Evolutionary conservation across 768 basidiomycete species (phyloP).

Genomic region (Pulveroboletus sp.): DNA sequence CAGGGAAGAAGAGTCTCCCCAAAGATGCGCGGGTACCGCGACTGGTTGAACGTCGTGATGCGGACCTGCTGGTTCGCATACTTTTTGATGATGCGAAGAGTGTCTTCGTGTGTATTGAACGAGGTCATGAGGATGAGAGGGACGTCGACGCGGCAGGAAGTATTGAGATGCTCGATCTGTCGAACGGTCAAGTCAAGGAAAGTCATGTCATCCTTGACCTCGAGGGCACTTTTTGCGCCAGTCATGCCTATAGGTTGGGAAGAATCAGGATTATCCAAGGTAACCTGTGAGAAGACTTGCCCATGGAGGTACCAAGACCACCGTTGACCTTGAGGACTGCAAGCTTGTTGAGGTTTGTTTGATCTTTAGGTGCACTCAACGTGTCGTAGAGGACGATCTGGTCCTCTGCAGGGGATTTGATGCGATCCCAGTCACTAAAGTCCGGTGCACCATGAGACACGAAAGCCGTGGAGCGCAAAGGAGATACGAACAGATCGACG

Average conservation of each 20-base stretch:
- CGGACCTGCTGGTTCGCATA: conserved; percentile 76
- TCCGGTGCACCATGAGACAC: background rate
- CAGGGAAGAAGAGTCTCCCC: conserved; percentile 64
- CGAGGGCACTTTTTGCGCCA: conserved; percentile 67
- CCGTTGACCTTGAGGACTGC: conserved; percentile 79
- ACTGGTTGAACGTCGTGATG: conserved; percentile 69
- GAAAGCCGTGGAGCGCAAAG: conserved; percentile 6
- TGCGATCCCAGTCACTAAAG: conserved; percentile 37
- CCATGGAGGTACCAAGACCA: conserved; percentile 66
- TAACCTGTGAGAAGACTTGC: conserved; percentile 20
- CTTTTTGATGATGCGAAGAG: conserved; percentile 73
- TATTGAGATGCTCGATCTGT: conserved; percentile 69
- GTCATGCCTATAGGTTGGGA: conserved; percentile 39
- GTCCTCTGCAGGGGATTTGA: conserved; percentile 60
- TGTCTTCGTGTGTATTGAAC: conserved; percentile 78
- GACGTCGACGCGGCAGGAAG: conserved; percentile 56
- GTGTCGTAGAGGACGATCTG: conserved; percentile 58
- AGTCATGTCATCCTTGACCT: conserved; percentile 69
- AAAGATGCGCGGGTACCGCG: conserved; percentile 68
- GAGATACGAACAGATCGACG: conserved; percentile 57
- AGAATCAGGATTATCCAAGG: background rate
- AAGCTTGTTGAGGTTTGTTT: conserved; percentile 56
- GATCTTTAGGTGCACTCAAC: conserved; percentile 42
- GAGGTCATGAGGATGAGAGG: conserved; percentile 81
- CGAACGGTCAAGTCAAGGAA: conserved; percentile 64